A percentile compares a stretch with the other conserved stretches of the same genome.
Conservation (phyloP, 208 protist species). For the Phytomonas sp. region DNA sequence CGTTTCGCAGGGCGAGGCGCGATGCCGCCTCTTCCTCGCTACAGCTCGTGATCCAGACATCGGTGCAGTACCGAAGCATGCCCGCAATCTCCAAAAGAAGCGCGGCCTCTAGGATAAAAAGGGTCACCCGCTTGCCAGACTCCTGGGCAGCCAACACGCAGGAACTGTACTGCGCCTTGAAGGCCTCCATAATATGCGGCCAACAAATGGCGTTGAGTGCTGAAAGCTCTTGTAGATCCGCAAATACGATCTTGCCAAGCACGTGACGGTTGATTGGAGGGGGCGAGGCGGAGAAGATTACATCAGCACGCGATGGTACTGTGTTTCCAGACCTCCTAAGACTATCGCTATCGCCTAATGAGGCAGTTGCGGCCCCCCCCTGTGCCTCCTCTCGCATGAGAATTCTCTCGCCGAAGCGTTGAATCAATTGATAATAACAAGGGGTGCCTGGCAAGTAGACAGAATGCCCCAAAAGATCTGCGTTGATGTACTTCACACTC, state of each 20-base stretch:
- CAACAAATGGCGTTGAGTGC: slow-evolving; percentile 63
- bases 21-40: slow-evolving; percentile 22
- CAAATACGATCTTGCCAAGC: slow-evolving; percentile 50
- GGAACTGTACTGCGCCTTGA: slow-evolving; percentile 4
- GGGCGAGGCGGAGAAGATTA: background rate
- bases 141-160: background rate
- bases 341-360: background rate
- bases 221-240: slow-evolving; percentile 25
- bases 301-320: background rate
- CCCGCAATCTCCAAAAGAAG: slow-evolving; percentile 50
- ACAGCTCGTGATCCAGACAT: slow-evolving; percentile 71
- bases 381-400: slow-evolving; percentile 10
- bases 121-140: slow-evolving; percentile 13
- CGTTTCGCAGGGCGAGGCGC: slow-evolving; percentile 42
- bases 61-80: slow-evolving; percentile 26
- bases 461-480: slow-evolving; percentile 53
- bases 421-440: slow-evolving; percentile 53
- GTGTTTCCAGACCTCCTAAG: background rate
- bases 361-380: background rate
- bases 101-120: slow-evolving; percentile 67
- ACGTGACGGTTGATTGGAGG: slow-evolving; percentile 41
- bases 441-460: slow-evolving; percentile 62
- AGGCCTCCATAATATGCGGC: slow-evolving; percentile 52
- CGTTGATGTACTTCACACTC: slow-evolving; percentile 43
- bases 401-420: slow-evolving; percentile 41